Base-by-base conservation (phyloP, 2,329 filamentous ascomycete species). In the Xylariaceae sp. region DNA sequence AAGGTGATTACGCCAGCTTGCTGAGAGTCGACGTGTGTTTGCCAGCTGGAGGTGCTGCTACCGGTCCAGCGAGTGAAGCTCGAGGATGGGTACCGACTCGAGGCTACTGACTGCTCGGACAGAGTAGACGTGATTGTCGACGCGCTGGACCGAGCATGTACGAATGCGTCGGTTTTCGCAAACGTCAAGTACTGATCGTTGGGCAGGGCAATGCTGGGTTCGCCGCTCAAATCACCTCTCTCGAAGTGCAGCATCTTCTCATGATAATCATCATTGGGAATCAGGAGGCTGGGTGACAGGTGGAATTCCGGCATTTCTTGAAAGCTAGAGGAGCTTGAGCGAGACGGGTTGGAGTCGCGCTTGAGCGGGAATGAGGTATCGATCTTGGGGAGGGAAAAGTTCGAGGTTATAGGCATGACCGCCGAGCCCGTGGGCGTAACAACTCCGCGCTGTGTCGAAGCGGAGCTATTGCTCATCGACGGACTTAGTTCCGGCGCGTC, bases 271-370 rank as follows among this genome's bases (percentile, higher is more conserved):
- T 86, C 83, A 46, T 73, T 69, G 9, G 83, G 82, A 51, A 86
- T 83, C 48, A 86, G 73, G n/a, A 86, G 72, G 3, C 80, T 80
- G 0, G 83, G 83, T 6, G 83, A 85, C 35, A 85, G 68, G 42
- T 73, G 76, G 64, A 84, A 84, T 11, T 78, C 80, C 53, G 84
- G 78, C 0, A 76, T 77, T 65, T 85, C 82, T 61, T 77, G 78
- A 66, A 81, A 84, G 64, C 75, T 82, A 2, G 76, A 79, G 0
- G 75, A 73, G 11, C 74, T 73, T 2, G 81, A 81, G 30, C 70
- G 68, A 34, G 68, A 73, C 48, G 73, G 73, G 40, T 67, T 65
- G 53, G 75, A 72, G 26, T 58, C 63, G 26, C 64, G 57, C 68
- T 65, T 51, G 60, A 66, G 47, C 58, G 68, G 56, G 58, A 68